A percentile compares a stretch with the other conserved stretches of the same genome.
Conservation (phyloP, 768 basidiomycete genomes). For the Naganishia onofrii region DNA sequence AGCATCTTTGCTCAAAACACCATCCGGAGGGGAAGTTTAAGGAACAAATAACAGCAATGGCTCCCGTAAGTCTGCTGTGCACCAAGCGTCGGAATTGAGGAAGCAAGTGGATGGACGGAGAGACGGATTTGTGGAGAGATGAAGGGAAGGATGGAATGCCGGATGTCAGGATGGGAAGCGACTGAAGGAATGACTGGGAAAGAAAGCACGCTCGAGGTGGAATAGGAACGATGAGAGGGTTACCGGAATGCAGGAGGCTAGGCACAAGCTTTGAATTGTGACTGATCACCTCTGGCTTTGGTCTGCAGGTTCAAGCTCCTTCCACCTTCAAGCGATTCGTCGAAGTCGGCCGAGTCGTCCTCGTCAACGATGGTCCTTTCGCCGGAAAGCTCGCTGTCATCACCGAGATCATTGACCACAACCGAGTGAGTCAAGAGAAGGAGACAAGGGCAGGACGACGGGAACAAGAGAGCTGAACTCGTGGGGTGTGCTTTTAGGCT, state of each 20-base stretch:
- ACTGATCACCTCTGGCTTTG: constrained; percentile 8
- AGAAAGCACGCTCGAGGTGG: background rate
- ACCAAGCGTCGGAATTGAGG: background rate
- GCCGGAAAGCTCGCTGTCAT: constrained; percentile 90
- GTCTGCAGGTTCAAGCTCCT: constrained; percentile 56
- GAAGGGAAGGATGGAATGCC: background rate
- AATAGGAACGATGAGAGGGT: background rate
- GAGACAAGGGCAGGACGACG: background rate
- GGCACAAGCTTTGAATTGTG: background rate
- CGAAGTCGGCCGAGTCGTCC: constrained; percentile 96
- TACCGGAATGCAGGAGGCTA: background rate
- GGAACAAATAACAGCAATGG: constrained; percentile 25
- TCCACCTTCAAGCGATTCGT: constrained; percentile 96
- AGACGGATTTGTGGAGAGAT: background rate
- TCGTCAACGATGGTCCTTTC: constrained; percentile 82
- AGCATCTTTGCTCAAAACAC: constrained; percentile 25
- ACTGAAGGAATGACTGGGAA: background rate
- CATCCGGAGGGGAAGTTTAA: constrained; percentile 21
- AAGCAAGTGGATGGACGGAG: background rate
- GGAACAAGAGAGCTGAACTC: background rate
- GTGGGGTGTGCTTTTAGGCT: constrained; percentile 60
- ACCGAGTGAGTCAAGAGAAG: constrained; percentile 66
- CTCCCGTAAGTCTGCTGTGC: constrained; percentile 22
- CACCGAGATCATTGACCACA: constrained; percentile 98
- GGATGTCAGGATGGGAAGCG: background rate